Evolutionary conservation across 768 basidiomycete species (phyloP).

Genomic region (Scleroderma citrinum): DNA sequence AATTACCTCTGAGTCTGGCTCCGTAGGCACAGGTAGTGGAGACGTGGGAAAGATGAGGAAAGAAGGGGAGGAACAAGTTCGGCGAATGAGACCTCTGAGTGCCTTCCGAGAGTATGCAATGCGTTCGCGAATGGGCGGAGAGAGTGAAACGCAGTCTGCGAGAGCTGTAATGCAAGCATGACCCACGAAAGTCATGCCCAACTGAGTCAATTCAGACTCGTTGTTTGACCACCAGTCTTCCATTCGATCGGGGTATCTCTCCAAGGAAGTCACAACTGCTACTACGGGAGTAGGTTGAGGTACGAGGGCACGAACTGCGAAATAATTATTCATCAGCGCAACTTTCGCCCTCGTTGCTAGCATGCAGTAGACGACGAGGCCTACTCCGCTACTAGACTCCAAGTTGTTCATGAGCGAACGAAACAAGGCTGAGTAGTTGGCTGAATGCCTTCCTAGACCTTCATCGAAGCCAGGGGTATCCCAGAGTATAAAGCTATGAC

Average conservation of each 20-base stretch:
- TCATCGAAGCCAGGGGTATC: slow-evolving; percentile 15
- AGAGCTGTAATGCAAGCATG: slow-evolving; percentile 18
- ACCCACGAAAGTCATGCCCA: slow-evolving; percentile 13
- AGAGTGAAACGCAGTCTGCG: slow-evolving; percentile 2
- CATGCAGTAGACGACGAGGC: slow-evolving; percentile 20
- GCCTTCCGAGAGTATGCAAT: slow-evolving; percentile 7
- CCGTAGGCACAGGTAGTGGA: not conserved
- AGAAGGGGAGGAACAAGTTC: slow-evolving; percentile 1
- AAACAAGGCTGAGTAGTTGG: slow-evolving; percentile 3
- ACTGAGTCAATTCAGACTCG: slow-evolving; percentile 2
- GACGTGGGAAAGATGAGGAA: slow-evolving; percentile 7
- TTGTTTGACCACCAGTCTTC: slow-evolving; percentile 20
- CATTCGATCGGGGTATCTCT: slow-evolving; percentile 15
- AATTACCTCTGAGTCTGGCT: no score
- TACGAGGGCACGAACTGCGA: slow-evolving; percentile 5
- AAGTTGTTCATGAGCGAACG: slow-evolving; percentile 8
- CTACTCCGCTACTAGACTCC: slow-evolving; percentile 2
- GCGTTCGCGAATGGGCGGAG: slow-evolving; percentile 8
- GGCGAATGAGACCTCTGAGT: slow-evolving; percentile 10
- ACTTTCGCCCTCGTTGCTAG: slow-evolving; percentile 14
- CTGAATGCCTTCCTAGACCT: slow-evolving; percentile 4
- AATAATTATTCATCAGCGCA: slow-evolving; percentile 13
- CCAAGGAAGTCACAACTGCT: slow-evolving; percentile 15
- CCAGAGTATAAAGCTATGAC: slow-evolving; percentile 9
- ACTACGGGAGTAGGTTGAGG: slow-evolving; percentile 11